A percentile compares a stretch with the other conserved stretches of the same genome.
These are phyloP conservation scores for Xylariales sp. DNA, from an alignment of 2,329 filamentous ascomycete species.

Conservation along the genomic window DNA sequence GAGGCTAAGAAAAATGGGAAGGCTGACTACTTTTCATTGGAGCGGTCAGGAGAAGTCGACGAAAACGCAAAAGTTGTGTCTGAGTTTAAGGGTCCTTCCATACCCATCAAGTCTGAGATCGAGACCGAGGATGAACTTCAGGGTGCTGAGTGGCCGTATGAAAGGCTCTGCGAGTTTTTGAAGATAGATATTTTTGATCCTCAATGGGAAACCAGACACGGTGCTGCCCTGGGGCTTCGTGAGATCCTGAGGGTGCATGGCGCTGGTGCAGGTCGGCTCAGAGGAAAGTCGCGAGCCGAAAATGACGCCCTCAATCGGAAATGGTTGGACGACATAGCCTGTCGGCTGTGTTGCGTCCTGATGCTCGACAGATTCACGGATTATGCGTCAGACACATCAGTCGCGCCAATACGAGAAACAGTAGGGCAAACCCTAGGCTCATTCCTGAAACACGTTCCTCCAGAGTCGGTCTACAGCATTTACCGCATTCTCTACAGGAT, in stretches of 20 bases:
- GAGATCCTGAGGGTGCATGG: slow-evolving; percentile 93
- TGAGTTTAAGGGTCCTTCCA: slow-evolving; percentile 83
- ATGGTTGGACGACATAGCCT: slow-evolving; percentile 95
- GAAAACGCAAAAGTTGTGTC: slow-evolving; percentile 91
- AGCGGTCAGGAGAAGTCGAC: slow-evolving; percentile 71
- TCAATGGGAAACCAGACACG: slow-evolving; percentile 93
- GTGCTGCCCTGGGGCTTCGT: slow-evolving; percentile 89
- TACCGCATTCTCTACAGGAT: slow-evolving; percentile 83
- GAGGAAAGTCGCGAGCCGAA: slow-evolving; percentile 63
- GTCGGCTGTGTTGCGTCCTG: slow-evolving; percentile 88
- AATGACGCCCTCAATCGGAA: slow-evolving; percentile 76
- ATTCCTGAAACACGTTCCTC: slow-evolving; percentile 76
- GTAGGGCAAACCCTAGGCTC: slow-evolving; percentile 92
- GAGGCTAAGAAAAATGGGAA: slow-evolving; percentile 60
- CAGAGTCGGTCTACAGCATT: slow-evolving; percentile 74
- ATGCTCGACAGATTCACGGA: slow-evolving; percentile 98
- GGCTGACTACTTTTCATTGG: slow-evolving; percentile 86
- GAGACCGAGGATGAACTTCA: slow-evolving; percentile 73
- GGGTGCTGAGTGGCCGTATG: slow-evolving; percentile 88
- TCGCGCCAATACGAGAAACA: slow-evolving; percentile 92
- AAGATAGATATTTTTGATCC: slow-evolving; percentile 91
- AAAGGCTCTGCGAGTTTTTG: slow-evolving; percentile 88
- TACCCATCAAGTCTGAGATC: slow-evolving; percentile 82
- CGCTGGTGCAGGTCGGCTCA: slow-evolving; percentile 74
- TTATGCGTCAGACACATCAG: slow-evolving; percentile 95